phyloP scores from a whole-genome alignment of 2,329 filamentous ascomycete genomes.

The Calonectria ilicicola region DNA sequence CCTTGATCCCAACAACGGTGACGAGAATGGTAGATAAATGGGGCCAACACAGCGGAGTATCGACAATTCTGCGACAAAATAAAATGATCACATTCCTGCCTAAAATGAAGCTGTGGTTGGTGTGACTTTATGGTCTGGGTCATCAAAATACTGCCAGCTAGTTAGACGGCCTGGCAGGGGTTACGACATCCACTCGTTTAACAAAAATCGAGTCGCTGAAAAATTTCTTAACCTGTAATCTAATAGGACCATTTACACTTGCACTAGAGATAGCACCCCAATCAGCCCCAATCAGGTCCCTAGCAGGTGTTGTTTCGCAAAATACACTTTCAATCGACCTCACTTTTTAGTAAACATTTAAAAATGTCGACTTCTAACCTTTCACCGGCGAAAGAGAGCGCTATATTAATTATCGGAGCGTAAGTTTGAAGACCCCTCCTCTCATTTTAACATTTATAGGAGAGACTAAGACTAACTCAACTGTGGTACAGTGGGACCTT shows the following conservation, averaged over 20 bases:
- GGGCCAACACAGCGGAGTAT: conserved; percentile 1
- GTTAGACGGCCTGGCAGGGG: neutral
- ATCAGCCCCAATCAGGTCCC: neutral
- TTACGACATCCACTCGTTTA: neutral
- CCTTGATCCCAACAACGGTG: neutral
- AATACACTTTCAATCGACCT: neutral
- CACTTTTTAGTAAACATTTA: neutral
- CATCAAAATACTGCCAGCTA: neutral
- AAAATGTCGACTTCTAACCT: neutral
- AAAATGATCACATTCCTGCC: neutral
- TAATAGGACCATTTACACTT: neutral
- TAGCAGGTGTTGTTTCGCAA: neutral
- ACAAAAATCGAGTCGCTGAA: neutral
- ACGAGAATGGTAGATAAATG: neutral
- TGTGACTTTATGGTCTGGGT: neutral
- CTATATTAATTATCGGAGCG: conserved; percentile 24
- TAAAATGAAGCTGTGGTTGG: neutral
- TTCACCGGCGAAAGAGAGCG: neutral
- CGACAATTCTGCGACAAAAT: neutral
- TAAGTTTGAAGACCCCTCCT: neutral
- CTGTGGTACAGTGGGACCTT: conserved; percentile 13
- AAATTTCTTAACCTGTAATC: neutral
- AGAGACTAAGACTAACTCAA: neutral
- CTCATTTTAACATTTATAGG: neutral
- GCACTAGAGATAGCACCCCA: neutral